Evolutionary conservation across 805 yeast genomes (phyloP).

Genomic region (Lachancea kluyveri): DNA sequence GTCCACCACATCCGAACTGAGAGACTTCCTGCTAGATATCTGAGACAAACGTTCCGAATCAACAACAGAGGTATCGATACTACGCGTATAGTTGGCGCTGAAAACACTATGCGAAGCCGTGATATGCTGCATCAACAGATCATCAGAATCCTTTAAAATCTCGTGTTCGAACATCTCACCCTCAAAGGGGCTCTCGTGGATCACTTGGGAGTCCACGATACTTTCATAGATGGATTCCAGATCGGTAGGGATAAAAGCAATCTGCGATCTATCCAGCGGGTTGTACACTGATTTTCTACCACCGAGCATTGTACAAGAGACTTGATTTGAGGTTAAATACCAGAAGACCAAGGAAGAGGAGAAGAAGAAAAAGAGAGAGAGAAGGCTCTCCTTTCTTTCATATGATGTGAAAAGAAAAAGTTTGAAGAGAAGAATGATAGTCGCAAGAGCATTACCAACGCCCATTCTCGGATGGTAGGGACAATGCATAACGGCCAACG

Average conservation of each 20-base stretch:
- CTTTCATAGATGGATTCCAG: constrained; percentile 10
- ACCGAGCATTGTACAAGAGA: background rate
- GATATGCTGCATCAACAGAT: background rate
- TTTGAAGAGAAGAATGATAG: too few species aligned
- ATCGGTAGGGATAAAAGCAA: constrained; percentile 17
- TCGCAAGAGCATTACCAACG: too few species aligned
- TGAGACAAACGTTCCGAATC: constrained; percentile 14
- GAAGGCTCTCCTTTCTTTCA: too few species aligned
- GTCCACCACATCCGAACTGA: constrained; percentile 15
- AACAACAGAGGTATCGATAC: constrained; percentile 7
- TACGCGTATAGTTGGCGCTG: constrained; percentile 10
- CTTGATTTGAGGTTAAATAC: too few species aligned
- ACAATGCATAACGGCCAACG: too few species aligned
- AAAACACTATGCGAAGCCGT: constrained; percentile 6
- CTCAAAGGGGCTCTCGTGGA: background rate
- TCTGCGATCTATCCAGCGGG: constrained; percentile 19
- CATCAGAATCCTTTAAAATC: background rate
- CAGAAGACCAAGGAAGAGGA: too few species aligned
- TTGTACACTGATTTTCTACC: constrained; percentile 8
- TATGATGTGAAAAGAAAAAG: too few species aligned
- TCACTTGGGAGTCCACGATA: background rate
- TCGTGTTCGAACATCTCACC: background rate
- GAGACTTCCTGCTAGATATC: constrained; percentile 13
- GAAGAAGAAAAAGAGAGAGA: too few species aligned
- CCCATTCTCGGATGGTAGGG: too few species aligned